phyloP scores from a whole-genome alignment of 1,139 yeast genomes.

The Geotrichum citri-aurantii region DNA sequence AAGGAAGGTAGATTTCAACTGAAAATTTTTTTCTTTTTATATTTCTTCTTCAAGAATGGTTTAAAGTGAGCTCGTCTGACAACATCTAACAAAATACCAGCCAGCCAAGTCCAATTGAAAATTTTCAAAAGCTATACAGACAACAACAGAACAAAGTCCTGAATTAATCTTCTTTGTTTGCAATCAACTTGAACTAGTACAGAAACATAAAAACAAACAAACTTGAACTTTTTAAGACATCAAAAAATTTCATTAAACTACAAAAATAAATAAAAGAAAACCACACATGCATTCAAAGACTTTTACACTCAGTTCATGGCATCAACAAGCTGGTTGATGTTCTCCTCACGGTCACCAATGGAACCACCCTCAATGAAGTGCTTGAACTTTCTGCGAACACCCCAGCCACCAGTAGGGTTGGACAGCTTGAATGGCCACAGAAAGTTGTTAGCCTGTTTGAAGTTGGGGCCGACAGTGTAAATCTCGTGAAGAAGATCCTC shows the following conservation, averaged over 20 bases:
- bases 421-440: slow-evolving; percentile 99
- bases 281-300: not conserved
- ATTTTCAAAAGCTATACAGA: not conserved
- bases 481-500: slow-evolving; percentile 99
- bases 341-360: slow-evolving; percentile 99
- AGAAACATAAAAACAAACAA: not conserved
- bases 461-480: slow-evolving; percentile 98
- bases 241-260: not conserved
- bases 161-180: not conserved
- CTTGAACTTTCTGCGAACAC: slow-evolving; percentile 97
- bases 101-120: not conserved
- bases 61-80: not conserved
- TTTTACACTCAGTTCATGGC: slow-evolving; percentile 36
- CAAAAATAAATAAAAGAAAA: not conserved
- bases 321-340: slow-evolving; percentile 96
- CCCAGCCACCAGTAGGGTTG: slow-evolving; percentile 99
- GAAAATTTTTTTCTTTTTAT: slow-evolving; percentile 1
- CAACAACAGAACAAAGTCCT: not conserved
- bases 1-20: not conserved
- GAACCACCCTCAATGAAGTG: slow-evolving; percentile 99
- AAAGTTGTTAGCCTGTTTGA: slow-evolving; percentile 99
- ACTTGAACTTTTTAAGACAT: not conserved
- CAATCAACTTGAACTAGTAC: not conserved
- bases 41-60: not conserved
- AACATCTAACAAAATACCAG: not conserved